A percentile compares a stretch with the other conserved stretches of the same genome.
phyloP scores from a whole-genome alignment of 768 basidiomycete species.

The Rhizopogon roseolus region DNA sequence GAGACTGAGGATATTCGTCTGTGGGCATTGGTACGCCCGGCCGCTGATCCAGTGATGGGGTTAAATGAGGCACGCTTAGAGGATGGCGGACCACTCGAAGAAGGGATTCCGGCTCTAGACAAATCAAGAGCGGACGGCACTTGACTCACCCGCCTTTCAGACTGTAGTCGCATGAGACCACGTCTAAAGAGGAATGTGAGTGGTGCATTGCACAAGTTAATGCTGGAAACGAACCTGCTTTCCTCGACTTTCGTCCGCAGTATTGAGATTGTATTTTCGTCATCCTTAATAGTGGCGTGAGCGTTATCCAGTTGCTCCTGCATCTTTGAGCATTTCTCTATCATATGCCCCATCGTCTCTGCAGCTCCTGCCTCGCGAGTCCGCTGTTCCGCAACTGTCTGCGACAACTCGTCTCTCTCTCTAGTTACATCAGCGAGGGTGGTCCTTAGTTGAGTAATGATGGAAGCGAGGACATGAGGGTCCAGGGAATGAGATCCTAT shows the following conservation, averaged over 20 bases:
- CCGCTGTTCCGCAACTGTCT: conserved; percentile 44
- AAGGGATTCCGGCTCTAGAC: conserved; percentile 40
- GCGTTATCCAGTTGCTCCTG: conserved; percentile 54
- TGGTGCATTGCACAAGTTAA: background rate
- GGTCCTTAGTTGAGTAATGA: conserved; percentile 69
- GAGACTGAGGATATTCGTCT: conserved; percentile 74
- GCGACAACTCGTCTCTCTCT: conserved; percentile 66
- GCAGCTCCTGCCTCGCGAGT: conserved; percentile 54
- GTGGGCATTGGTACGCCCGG: conserved; percentile 46
- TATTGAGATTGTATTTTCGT: conserved; percentile 72
- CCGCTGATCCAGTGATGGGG: conserved; percentile 56
- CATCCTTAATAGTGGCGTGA: conserved; percentile 53
- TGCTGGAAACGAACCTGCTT: conserved; percentile 53
- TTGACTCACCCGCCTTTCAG: conserved; percentile 65
- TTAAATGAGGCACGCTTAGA: conserved; percentile 73
- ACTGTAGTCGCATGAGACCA: conserved; percentile 82
- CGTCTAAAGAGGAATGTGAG: conserved; percentile 42
- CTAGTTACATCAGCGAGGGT: conserved; percentile 57
- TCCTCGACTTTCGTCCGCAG: conserved; percentile 84
- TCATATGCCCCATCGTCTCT: conserved; percentile 59
- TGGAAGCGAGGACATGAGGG: conserved; percentile 69
- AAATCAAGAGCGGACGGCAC: conserved; percentile 50
- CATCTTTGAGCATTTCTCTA: conserved; percentile 55
- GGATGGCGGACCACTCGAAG: conserved; percentile 41
- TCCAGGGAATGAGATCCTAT: conserved; percentile 52